Evolutionary conservation across 208 protist species (phyloP), one percentile per base, ranked within the genome.

Genomic region (Leishmania tarentolae): DNA sequence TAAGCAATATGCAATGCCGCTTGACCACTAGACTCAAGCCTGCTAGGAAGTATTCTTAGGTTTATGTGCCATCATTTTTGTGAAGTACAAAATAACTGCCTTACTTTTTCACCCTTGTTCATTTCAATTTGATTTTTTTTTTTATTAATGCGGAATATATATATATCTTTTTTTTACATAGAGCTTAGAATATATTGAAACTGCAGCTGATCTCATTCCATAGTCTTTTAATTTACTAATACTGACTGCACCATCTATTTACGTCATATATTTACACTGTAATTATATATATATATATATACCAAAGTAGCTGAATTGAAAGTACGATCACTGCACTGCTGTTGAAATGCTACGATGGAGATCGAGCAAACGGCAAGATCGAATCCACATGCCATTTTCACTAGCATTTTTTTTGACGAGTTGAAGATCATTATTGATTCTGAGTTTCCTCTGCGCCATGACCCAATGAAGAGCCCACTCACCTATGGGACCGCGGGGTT

Each of bases 401-500:
- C 44, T 57, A 83, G n/a, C 42, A 42, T 53, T 1, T 71, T 74
- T 79, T 83, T 82, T 66, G 37, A 78, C 37, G 17, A 76, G 19
- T 75, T 90, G 42, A 83, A 57, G 13, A n/a, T 42, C 19, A 53
- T 79, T 42, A 88, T 91, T 24, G 82, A 90, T 28, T 73, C 63
- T 21, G 40, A 87, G 42, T 94, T 85, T 76, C 81, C 91, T 4
- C 78, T 95, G 8, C 75, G 66, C 0, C 93, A 94, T 68, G 83
- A 94, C 71, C 68, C 75, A 13, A 46, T 53, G 7, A 24, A 57
- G 19, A 79, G 73, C 42, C 76, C 80, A 3, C 61, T 95, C 5
- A 40, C 70, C 1, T 98, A 98, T 46, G 95, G 95, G 42, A 98
- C 95, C 2, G 86, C 95, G 11, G 95, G 95, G 19, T 97, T 97